Conservation (phyloP, 2,329 filamentous ascomycete species). For the Fusarium veterinarium region DNA sequence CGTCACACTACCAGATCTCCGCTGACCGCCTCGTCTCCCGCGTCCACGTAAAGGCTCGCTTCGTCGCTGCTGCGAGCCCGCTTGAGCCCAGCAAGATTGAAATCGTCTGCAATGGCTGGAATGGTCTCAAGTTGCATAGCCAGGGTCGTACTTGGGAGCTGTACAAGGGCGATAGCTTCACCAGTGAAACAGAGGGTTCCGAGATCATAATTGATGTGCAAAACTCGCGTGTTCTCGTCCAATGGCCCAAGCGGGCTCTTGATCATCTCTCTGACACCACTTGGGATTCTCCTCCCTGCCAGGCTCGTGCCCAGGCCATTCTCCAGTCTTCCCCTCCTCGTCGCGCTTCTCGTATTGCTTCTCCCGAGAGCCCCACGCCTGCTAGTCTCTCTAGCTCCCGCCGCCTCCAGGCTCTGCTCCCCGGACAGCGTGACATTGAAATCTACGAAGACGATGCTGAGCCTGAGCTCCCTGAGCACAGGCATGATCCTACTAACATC, state of each 20-base stretch:
- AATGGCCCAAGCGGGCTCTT: slow-evolving; percentile 77
- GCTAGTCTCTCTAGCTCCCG: slow-evolving; percentile 56
- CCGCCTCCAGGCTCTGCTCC: slow-evolving; percentile 59
- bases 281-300: slow-evolving; percentile 72
- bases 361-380: slow-evolving; percentile 77
- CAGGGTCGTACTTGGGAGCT: slow-evolving; percentile 88
- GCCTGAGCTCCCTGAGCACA: slow-evolving; percentile 55
- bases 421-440: slow-evolving; percentile 61
- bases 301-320: slow-evolving; percentile 49
- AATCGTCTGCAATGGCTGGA: slow-evolving; percentile 94
- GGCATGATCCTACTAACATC: slow-evolving; percentile 40
- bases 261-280: slow-evolving; percentile 72
- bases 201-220: slow-evolving; percentile 97
- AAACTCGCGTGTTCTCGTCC: slow-evolving; percentile 87
- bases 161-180: slow-evolving; percentile 88
- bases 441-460: slow-evolving; percentile 85
- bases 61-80: slow-evolving; percentile 74
- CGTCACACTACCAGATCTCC: slow-evolving; percentile 94
- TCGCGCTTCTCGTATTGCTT: slow-evolving; percentile 69
- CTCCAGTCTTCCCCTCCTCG: slow-evolving; percentile 72
- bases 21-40: slow-evolving; percentile 93
- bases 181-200: slow-evolving; percentile 85
- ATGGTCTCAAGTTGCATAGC: slow-evolving; percentile 92
- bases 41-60: slow-evolving; percentile 90
- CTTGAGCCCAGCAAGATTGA: slow-evolving; percentile 83